phyloP scores from a whole-genome alignment of 192 early-diverging fungal genomes.

The Coemansia sp. region DNA sequence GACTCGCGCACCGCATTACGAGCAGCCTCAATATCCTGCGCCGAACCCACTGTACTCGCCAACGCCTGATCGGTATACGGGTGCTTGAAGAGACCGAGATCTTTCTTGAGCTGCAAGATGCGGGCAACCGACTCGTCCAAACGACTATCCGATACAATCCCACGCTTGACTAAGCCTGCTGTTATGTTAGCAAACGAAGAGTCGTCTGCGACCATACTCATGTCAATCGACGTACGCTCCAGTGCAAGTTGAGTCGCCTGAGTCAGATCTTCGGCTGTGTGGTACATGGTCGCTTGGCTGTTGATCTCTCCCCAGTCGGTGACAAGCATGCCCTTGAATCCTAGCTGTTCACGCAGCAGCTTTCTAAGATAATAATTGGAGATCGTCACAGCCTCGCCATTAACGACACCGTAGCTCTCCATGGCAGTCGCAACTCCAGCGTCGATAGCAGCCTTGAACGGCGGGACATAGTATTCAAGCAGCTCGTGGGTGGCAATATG shows the following conservation, averaged over 20 bases:
- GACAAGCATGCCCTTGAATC: conserved; percentile 65
- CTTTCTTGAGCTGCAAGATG: conserved; percentile 69
- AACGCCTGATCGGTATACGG: conserved; percentile 44
- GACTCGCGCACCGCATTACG: conserved; percentile 61
- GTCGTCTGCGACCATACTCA: conserved; percentile 68
- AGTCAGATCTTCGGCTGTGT: conserved; percentile 42
- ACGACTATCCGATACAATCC: conserved; percentile 36
- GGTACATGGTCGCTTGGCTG: conserved; percentile 59
- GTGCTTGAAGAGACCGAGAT: conserved; percentile 63
- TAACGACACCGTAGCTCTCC: conserved; percentile 67
- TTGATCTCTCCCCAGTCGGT: conserved; percentile 68
- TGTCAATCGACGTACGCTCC: conserved; percentile 60
- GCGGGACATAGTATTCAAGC: conserved; percentile 66
- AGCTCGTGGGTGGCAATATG: conserved; percentile 60
- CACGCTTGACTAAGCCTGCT: conserved; percentile 44
- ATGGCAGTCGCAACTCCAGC: conserved; percentile 66
- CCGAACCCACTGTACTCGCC: conserved; percentile 47
- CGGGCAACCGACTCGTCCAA: conserved; percentile 61
- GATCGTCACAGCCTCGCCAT: conserved; percentile 61
- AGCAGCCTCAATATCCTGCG: conserved; percentile 58
- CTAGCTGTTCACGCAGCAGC: conserved; percentile 60
- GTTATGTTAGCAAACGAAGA: conserved; percentile 55
- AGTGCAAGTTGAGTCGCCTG: conserved; percentile 55
- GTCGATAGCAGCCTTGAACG: conserved; percentile 64
- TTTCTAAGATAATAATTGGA: conserved; percentile 61